Percentiles rank a stretch among this genome's conserved stretches.
Evolutionary conservation across 352 stramenopile genomes (phyloP).

Genomic region (Pilasporangium apinafurcum): DNA sequence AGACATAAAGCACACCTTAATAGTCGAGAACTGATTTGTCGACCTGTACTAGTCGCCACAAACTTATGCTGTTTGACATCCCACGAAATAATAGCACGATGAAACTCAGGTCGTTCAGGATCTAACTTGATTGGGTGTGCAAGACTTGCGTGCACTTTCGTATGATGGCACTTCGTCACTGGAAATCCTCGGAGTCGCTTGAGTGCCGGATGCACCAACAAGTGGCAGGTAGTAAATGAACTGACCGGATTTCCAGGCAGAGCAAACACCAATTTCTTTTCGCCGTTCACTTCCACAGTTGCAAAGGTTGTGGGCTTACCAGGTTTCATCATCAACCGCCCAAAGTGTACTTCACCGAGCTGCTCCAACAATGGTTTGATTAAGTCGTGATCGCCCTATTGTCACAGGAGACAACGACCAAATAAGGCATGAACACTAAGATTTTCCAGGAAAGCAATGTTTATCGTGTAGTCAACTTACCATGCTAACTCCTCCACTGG

Average conservation of each 20-base stretch:
- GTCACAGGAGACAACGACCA: not conserved
- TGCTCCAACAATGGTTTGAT: constrained; percentile 88
- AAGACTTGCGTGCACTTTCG: constrained; percentile 50
- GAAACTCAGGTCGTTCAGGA: constrained; percentile 93
- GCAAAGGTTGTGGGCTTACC: constrained; percentile 97
- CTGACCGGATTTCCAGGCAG: constrained; percentile 96
- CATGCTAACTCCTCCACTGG: constrained; percentile 94
- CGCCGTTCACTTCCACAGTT: constrained; percentile 54
- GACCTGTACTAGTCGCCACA: constrained; percentile 86
- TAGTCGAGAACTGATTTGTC: constrained; percentile 90
- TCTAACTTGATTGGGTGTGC: constrained; percentile 77
- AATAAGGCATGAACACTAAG: too few relatives aligned
- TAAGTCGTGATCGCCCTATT: constrained; percentile 88
- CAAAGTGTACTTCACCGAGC: constrained; percentile 91
- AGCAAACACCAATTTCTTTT: constrained; percentile 88
- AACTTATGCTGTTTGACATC: constrained; percentile 63
- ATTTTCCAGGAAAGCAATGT: too few relatives aligned
- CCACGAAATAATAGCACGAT: constrained; percentile 73
- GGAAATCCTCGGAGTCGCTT: constrained; percentile 75
- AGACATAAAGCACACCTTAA: constrained; percentile 42
- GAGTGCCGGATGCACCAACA: constrained; percentile 92
- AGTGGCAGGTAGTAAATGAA: constrained; percentile 90
- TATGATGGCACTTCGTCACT: constrained; percentile 31
- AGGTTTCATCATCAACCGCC: constrained; percentile 95
- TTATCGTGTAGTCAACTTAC: too few relatives aligned